Conservation (phyloP, 2,329 filamentous ascomycete species). For the Epichloe hybrida region DNA sequence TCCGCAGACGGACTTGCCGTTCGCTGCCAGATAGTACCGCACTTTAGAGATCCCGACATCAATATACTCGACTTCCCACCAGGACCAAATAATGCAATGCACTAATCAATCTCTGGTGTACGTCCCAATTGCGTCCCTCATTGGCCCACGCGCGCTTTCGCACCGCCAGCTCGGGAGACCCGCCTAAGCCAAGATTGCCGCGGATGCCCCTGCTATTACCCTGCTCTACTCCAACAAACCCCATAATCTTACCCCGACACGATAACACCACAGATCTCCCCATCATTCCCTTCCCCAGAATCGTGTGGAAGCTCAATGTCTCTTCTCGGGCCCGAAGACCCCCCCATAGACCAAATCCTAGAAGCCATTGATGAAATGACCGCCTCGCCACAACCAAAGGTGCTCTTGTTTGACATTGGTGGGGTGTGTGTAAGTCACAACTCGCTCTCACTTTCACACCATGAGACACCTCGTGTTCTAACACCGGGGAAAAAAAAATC, state of each 20-base stretch:
- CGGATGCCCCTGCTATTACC: background rate
- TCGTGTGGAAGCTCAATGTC: background rate
- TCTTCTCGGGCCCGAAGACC: constrained; percentile 1
- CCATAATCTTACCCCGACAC: background rate
- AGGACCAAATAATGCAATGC: too few relatives aligned
- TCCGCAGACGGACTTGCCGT: too few relatives aligned
- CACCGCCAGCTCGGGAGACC: background rate
- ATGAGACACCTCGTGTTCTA: background rate
- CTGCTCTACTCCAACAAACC: background rate
- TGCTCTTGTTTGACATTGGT: constrained; percentile 86
- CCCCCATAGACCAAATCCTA: constrained; percentile 13
- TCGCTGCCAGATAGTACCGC: too few relatives aligned
- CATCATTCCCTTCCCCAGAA: background rate
- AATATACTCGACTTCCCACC: too few relatives aligned
- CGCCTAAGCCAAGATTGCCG: constrained; percentile 7
- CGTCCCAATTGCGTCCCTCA: background rate
- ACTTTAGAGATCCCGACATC: too few relatives aligned
- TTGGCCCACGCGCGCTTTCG: background rate
- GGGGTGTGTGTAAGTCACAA: constrained; percentile 74
- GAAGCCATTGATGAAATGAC: constrained; percentile 26
- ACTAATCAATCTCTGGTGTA: background rate
- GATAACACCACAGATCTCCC: background rate
- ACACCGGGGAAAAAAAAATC: background rate
- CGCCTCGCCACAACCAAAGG: constrained; percentile 44
- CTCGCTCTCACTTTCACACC: background rate